Conservation (phyloP, 306 rosid genomes). For the Comarum palustre region DNA sequence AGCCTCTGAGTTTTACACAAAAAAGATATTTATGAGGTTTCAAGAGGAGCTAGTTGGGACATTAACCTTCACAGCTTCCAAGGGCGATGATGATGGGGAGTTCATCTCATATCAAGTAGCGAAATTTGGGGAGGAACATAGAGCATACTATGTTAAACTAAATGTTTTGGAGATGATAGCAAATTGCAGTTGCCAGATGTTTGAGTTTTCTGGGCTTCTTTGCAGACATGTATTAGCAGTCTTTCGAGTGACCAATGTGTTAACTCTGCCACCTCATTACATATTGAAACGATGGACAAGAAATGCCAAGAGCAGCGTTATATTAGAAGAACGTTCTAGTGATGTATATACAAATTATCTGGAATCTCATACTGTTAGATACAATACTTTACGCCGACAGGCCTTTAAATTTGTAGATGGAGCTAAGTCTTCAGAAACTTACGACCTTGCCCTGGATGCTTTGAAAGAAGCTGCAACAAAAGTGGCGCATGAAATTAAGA, state of each 20-base stretch:
- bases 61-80: slow-evolving; percentile 80
- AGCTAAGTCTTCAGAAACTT: slow-evolving; percentile 63
- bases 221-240: slow-evolving; percentile 97
- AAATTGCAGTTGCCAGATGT: slow-evolving; percentile 94
- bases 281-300: slow-evolving; percentile 96
- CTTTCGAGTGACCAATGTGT: slow-evolving; percentile 94
- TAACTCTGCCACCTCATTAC: slow-evolving; percentile 92
- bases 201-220: slow-evolving; percentile 96
- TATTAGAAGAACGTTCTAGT: slow-evolving; percentile 69
- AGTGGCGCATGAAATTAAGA: slow-evolving; percentile 57
- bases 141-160: slow-evolving; percentile 61
- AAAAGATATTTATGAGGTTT: slow-evolving; percentile 78
- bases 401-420: slow-evolving; percentile 88
- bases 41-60: slow-evolving; percentile 98
- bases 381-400: slow-evolving; percentile 77
- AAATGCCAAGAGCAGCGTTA: slow-evolving; percentile 91
- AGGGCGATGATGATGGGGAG: slow-evolving; percentile 81
- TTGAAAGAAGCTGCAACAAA: slow-evolving; percentile 69
- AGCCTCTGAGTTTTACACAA: slow-evolving; percentile 84
- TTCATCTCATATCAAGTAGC: slow-evolving; percentile 79
- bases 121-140: slow-evolving; percentile 94
- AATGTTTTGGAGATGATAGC: slow-evolving; percentile 93
- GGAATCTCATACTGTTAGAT: slow-evolving; percentile 96
- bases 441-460: slow-evolving; percentile 61
- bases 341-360: slow-evolving; percentile 76